Evolutionary conservation across 2,329 filamentous ascomycete species (phyloP).

Genomic region (Dactylellina leptospora): DNA sequence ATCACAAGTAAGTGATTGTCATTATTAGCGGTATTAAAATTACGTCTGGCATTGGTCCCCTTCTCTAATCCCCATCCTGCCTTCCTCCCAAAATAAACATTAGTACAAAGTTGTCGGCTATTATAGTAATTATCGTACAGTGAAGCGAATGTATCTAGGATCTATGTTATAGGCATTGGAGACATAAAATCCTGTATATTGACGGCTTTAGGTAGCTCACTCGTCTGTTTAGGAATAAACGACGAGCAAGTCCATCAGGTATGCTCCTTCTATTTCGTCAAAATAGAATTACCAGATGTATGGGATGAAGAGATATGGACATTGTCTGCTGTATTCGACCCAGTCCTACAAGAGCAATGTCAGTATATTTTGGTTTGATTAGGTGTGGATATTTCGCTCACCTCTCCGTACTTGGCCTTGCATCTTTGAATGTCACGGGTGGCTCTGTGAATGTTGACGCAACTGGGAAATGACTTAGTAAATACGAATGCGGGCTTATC

Average conservation of each 20-base stretch:
- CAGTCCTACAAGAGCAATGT: conserved; percentile 67
- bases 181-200: too few relatives aligned
- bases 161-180: background rate
- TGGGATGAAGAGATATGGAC: conserved; percentile 86
- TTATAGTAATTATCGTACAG: conserved; percentile 42
- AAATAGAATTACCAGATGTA: conserved; percentile 33
- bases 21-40: background rate
- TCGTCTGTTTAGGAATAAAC: background rate
- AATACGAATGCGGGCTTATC: background rate
- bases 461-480: conserved; percentile 25
- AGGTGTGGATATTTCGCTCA: background rate
- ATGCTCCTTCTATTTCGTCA: background rate
- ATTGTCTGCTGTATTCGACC: conserved; percentile 79
- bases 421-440: conserved; percentile 79
- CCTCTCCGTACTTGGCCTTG: conserved; percentile 75
- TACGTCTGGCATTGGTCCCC: background rate
- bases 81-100: conserved; percentile 37
- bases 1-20: too few relatives aligned
- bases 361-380: background rate
- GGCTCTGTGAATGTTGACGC: conserved; percentile 71
- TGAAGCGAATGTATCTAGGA: conserved; percentile 18
- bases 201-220: background rate
- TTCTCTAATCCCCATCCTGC: conserved; percentile 1
- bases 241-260: background rate
- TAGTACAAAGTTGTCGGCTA: conserved; percentile 38